Conservation (phyloP, 306 rosid species). For the Cucumis melo region DNA sequence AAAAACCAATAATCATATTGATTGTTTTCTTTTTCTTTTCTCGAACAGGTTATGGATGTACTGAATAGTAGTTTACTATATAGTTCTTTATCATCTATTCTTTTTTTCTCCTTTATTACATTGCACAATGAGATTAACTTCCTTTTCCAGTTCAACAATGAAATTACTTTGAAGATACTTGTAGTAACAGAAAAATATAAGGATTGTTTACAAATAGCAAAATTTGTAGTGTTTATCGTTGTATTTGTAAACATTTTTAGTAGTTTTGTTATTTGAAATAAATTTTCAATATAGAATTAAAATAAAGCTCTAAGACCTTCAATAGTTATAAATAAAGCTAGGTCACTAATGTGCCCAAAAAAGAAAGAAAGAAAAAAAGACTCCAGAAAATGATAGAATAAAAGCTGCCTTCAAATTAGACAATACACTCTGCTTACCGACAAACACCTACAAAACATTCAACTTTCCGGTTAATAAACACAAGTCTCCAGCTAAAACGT, state of each 20-base stretch:
- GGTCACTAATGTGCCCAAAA: not conserved
- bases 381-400: not conserved
- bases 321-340: not conserved
- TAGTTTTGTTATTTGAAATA: too few species aligned
- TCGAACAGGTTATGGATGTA: too few species aligned
- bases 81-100: too few species aligned
- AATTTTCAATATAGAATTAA: too few species aligned
- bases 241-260: too few species aligned
- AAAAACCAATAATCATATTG: too few species aligned
- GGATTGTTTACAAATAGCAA: too few species aligned
- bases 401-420: not conserved
- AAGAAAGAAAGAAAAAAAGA: not conserved
- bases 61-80: too few species aligned
- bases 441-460: not conserved
- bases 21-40: too few species aligned
- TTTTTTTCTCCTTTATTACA: too few species aligned
- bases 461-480: not conserved
- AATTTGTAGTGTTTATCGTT: too few species aligned
- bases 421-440: not conserved
- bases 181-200: not conserved
- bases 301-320: not conserved
- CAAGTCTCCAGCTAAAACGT: not conserved
- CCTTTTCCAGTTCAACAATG: not conserved
- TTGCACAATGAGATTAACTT: too few species aligned
- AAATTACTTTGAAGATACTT: not conserved